Evolutionary conservation across 139 green algal species (phyloP), one percentile per base, ranked within the genome.

Genomic region (Choricystis sp.): DNA sequence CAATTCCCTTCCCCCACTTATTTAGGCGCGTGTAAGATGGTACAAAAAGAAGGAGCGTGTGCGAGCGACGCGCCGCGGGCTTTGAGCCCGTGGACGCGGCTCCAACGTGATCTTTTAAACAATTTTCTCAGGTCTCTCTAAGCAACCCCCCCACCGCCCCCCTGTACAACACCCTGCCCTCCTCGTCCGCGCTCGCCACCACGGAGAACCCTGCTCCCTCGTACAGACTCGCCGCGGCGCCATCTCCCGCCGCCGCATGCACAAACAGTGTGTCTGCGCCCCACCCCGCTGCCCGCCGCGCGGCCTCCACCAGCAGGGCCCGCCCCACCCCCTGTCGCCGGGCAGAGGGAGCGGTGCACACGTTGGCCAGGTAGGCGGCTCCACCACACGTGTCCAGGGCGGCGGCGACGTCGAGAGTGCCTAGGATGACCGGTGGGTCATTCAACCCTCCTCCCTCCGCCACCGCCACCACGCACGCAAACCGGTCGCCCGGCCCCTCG

Each of bases 231-330:
- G 69, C 52, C 0, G 65, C 77, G 25, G 49, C 60, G 29, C 69
- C 60, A 59, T 81, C 82, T 16, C 77, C 77, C 2, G 74, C 75
- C 74, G 79, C 64, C 23, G 74, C 77, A 65, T 83, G 77, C 29
- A 83, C 77, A 40, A 72, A 81, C 61, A 83, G 28, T 2, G 23
- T 69, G 0, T 82, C 60, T 74, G 69, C 27, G 63, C 2, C 70
- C 73, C 70, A 79, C 1, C 22, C n/a, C 0, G 26, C n/a, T 0
- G 77, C 70, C 31, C 68, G 28, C 2, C 65, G n/a, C 2, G 67
- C 55, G 3, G 70, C 72, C 23, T 52, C 28, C 24, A 19, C 19
- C 29, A 83, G 24, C 49, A 83, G 61, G 14, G 58, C 58, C 26
- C 58, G 19, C 3, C 71, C 77, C 21, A 83, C 66, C 1, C 77